Percentiles rank a stretch among this genome's conserved stretches.
phyloP scores from a whole-genome alignment of 2,329 filamentous ascomycete genomes.

The Amylocarpus encephaloides region DNA sequence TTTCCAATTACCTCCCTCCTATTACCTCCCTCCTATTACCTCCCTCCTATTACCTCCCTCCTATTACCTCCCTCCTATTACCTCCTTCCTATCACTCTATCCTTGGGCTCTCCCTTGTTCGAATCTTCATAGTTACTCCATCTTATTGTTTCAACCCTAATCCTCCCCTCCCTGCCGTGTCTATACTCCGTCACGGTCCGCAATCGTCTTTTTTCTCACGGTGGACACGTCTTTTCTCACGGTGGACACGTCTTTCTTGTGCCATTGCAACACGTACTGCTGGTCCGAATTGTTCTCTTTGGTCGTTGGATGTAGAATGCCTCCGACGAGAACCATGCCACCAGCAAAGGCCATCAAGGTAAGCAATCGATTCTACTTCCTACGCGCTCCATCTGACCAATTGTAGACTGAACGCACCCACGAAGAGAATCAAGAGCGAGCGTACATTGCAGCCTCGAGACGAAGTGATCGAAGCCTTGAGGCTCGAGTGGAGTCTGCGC shows the following conservation, averaged over 20 bases:
- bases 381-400: constrained; percentile 18
- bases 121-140: no score
- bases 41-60: no score
- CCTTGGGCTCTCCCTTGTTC: no score
- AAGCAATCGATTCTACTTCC: background rate
- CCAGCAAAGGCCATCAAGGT: constrained; percentile 15
- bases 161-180: no score
- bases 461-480: constrained; percentile 82
- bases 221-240: no score
- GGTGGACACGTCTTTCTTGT: background rate
- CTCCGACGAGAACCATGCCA: constrained; percentile 12
- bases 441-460: constrained; percentile 86
- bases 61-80: no score
- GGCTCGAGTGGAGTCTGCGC: constrained; percentile 80
- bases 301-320: constrained; percentile 5
- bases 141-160: no score
- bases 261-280: background rate
- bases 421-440: constrained; percentile 78
- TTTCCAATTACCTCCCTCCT: no score
- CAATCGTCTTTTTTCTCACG: no score
- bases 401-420: constrained; percentile 65
- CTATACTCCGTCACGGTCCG: no score
- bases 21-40: no score
- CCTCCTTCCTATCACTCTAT: no score
- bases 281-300: background rate